Conservation (phyloP, 2,329 filamentous ascomycete species). For the Colletotrichum horii region DNA sequence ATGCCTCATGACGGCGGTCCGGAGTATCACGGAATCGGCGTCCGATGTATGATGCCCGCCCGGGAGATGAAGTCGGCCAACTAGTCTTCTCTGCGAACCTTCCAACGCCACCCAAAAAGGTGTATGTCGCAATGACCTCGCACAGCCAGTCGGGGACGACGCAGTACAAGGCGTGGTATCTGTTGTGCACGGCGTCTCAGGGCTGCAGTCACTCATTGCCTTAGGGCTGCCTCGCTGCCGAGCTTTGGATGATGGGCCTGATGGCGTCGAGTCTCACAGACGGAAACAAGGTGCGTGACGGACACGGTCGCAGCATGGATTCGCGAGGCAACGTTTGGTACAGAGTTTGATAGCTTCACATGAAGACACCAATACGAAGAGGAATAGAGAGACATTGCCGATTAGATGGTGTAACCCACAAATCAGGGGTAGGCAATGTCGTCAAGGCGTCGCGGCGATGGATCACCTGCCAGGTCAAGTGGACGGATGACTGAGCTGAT, state of each 20-base stretch:
- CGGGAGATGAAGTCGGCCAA: not conserved
- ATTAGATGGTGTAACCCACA: not conserved
- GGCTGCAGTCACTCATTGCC: not conserved
- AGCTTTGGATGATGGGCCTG: not conserved
- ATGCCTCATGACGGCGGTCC: not conserved
- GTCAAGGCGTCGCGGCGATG: not conserved
- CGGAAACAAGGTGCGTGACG: not conserved
- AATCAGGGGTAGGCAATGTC: not conserved
- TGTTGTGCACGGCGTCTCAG: not conserved
- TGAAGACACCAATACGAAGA: not conserved
- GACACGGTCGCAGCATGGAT: not conserved
- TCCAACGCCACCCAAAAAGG: not conserved
- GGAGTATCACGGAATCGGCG: not conserved
- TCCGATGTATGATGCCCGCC: not conserved
- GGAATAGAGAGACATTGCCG: not conserved
- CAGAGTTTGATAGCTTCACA: not conserved
- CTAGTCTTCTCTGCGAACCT: not conserved
- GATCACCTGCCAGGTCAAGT: not conserved
- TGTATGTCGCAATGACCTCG: not conserved
- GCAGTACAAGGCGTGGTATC: not conserved
- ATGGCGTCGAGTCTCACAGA: not conserved
- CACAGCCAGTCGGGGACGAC: not conserved
- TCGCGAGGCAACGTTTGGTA: not conserved
- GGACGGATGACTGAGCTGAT: not conserved
- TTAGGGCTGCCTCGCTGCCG: not conserved